Conservation (phyloP, 805 yeast genomes). For the Pichia rugopelliculosa region DNA sequence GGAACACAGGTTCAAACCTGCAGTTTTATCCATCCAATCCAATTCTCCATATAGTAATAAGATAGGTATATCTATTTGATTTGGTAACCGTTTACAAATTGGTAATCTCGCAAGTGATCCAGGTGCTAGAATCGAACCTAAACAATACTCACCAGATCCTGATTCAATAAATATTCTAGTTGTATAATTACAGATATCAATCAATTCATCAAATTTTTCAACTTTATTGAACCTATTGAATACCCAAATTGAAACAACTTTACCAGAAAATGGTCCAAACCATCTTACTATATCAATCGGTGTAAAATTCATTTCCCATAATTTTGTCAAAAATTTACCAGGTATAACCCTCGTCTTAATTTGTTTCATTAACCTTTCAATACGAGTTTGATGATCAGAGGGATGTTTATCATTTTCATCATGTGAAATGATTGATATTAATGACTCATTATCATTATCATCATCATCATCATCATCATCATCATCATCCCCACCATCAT, state of each 20-base stretch:
- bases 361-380: slow-evolving; percentile 16
- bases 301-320: slow-evolving; percentile 50
- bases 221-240: slow-evolving; percentile 35
- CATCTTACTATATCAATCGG: slow-evolving; percentile 47
- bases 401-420: background rate
- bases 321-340: slow-evolving; percentile 30
- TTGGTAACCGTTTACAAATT: slow-evolving; percentile 43
- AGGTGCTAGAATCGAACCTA: slow-evolving; percentile 52
- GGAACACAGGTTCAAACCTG: slow-evolving; percentile 41
- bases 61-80: slow-evolving; percentile 34
- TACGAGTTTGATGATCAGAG: slow-evolving; percentile 5
- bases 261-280: slow-evolving; percentile 49
- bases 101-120: slow-evolving; percentile 55
- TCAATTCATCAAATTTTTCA: slow-evolving; percentile 24
- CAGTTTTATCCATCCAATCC: slow-evolving; percentile 66
- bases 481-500: slow-evolving; percentile 1
- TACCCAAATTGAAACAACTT: slow-evolving; percentile 47
- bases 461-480: slow-evolving; percentile 5
- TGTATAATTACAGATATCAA: slow-evolving; percentile 46
- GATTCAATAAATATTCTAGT: slow-evolving; percentile 44
- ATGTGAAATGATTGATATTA: slow-evolving; percentile 8
- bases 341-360: slow-evolving; percentile 26
- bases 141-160: slow-evolving; percentile 60
- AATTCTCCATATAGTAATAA: slow-evolving; percentile 60
- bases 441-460: slow-evolving; percentile 2